Evolutionary conservation across 2,329 filamentous ascomycete genomes (phyloP).

Genomic region (Penicillium paneum): DNA sequence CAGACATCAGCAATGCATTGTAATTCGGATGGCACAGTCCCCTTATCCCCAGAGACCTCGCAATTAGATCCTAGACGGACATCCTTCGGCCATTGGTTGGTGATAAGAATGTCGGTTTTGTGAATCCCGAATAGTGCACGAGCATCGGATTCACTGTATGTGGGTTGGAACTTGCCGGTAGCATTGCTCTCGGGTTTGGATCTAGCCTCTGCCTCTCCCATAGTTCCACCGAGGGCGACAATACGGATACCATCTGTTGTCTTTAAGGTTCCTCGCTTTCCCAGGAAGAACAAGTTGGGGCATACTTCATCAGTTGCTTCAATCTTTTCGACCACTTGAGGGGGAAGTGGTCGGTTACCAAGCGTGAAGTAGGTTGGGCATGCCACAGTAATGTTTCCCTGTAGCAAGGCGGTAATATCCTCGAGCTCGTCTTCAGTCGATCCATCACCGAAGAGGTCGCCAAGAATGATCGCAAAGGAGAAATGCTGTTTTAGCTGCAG

Average conservation of each 20-base stretch:
- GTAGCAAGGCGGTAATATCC: conserved; percentile 63
- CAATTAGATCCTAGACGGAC: conserved; percentile 62
- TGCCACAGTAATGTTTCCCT: conserved; percentile 69
- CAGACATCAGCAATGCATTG: conserved; percentile 75
- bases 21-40: conserved; percentile 54
- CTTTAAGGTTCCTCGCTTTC: conserved; percentile 81
- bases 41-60: conserved; percentile 51
- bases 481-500: conserved; percentile 88
- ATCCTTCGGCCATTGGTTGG: conserved; percentile 76
- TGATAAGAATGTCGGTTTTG: conserved; percentile 80
- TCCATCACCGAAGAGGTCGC: conserved; percentile 71
- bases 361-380: conserved; percentile 90
- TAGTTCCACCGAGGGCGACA: conserved; percentile 74
- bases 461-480: conserved; percentile 76
- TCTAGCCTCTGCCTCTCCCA: conserved; percentile 34
- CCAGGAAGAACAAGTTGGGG: conserved; percentile 85
- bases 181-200: conserved; percentile 40
- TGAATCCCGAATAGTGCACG: conserved; percentile 72
- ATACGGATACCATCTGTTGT: conserved; percentile 87
- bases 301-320: conserved; percentile 72
- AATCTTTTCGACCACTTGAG: conserved; percentile 67
- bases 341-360: conserved; percentile 69
- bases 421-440: conserved; percentile 52
- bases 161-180: conserved; percentile 68
- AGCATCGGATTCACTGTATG: conserved; percentile 73